Base-by-base conservation (phyloP, 441 rosid genomes). In the Populus tomentosa region DNA sequence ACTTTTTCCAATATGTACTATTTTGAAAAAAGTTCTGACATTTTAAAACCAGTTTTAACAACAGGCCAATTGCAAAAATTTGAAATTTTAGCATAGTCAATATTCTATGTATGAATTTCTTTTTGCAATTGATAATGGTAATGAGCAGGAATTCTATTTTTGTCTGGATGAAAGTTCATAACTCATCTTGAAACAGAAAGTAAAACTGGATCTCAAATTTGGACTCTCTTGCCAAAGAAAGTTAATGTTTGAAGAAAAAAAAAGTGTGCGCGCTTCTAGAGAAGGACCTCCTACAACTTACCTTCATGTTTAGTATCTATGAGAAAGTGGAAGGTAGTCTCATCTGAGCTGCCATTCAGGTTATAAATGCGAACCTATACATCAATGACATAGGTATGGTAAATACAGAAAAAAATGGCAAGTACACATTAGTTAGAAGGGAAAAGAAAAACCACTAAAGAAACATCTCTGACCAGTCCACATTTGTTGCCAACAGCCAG, bases 401-500 rank as follows among this genome's bases (percentile, higher is more conserved):
- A 64, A 9, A 53, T 14, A 73, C 8, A 46, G 56, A 28, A 13
- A 69, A 71, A 35, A 50, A 16, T 16, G 18, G 24, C 63, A 56
- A 56, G 3, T 13, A 24, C 24, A 53, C 21, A 53, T 53, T 53
- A 16, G 9, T 53, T 53, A 5, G n/a, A 18, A 21, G 18, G 20
- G 24, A 8, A 62, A 42, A 11, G 7, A 36, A 67, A 61, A 61
- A 70, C 2, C 30, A 70, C 21, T 38, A 18, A 35, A 72, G 75
- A 77, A 36, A 75, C 61, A 67, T 50, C 79, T 81, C 91, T 85
- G 23, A 91, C 96, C 91, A 90, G 82, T 61, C 96, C 96, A 67
- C 78, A 65, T 79, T 86, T 84, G 40, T 85, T 87, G 79, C 96
- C 96, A 74, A 90, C 88, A 72, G 89, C 96, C 89, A 91, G 87